Percentiles rank a stretch among this genome's conserved stretches.
phyloP scores from a whole-genome alignment of 805 yeast species.

The Candida parachauliodes region DNA sequence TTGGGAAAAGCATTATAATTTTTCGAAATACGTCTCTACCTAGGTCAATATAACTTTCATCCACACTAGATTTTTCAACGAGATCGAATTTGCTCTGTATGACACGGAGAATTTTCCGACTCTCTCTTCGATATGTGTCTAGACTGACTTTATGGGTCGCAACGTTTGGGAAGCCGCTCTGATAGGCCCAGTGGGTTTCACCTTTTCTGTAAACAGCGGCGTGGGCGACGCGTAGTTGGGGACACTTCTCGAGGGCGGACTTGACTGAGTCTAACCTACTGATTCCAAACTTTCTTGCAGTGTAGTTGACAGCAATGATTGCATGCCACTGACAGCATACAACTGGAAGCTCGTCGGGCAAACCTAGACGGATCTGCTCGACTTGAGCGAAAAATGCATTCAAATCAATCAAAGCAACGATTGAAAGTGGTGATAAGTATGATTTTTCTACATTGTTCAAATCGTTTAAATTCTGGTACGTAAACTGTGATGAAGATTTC shows the following conservation, averaged over 20 bases:
- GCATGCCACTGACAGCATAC: slow-evolving; percentile 94
- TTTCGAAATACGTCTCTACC: slow-evolving; percentile 57
- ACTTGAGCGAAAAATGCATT: slow-evolving; percentile 97
- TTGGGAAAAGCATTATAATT: slow-evolving; percentile 47
- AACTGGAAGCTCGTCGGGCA: slow-evolving; percentile 69
- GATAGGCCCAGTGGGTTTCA: slow-evolving; percentile 77
- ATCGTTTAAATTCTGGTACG: slow-evolving; percentile 47
- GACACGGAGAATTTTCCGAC: slow-evolving; percentile 70
- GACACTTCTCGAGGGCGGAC: slow-evolving; percentile 73
- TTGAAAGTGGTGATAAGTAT: slow-evolving; percentile 65
- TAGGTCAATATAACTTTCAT: slow-evolving; percentile 84
- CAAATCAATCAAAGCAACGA: slow-evolving; percentile 81
- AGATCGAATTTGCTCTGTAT: slow-evolving; percentile 58
- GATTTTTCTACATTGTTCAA: slow-evolving; percentile 46
- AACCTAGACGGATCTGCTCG: slow-evolving; percentile 72
- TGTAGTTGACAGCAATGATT: slow-evolving; percentile 84
- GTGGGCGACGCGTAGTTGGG: slow-evolving; percentile 73
- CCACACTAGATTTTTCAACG: slow-evolving; percentile 94
- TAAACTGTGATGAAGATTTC: slow-evolving; percentile 23
- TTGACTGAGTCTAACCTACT: slow-evolving; percentile 69
- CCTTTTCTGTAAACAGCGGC: slow-evolving; percentile 93
- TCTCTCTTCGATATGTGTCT: slow-evolving; percentile 88
- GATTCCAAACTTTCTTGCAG: slow-evolving; percentile 84
- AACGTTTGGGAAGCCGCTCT: slow-evolving; percentile 54
- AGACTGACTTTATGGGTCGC: slow-evolving; percentile 75